Evolutionary conservation across 2,329 filamentous ascomycete genomes (phyloP).

Genomic region (Cercospora canescens): DNA sequence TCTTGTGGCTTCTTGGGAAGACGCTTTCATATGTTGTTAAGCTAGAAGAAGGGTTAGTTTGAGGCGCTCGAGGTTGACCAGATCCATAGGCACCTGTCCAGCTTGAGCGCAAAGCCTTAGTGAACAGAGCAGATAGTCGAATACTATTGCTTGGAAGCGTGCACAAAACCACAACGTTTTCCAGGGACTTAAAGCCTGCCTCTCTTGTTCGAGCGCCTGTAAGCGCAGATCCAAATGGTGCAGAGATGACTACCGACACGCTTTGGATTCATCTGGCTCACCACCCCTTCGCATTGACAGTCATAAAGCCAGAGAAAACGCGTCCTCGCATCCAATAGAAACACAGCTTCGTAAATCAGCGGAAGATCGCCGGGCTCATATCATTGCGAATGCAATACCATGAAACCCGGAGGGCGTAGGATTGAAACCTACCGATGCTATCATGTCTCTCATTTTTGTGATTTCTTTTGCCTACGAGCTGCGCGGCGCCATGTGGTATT

Average conservation of each 20-base stretch:
- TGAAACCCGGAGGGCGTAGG: slow-evolving; percentile 19
- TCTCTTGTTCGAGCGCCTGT: too few relatives aligned
- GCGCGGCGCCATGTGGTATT: neutral
- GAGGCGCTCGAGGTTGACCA: too few relatives aligned
- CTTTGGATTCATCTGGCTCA: neutral
- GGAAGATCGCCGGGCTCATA: slow-evolving; percentile 21
- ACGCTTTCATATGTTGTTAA: too few relatives aligned
- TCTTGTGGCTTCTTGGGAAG: neutral
- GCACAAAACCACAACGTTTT: too few relatives aligned
- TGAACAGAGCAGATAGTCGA: too few relatives aligned
- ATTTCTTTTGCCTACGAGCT: neutral
- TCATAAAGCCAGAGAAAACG: neutral
- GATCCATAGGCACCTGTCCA: too few relatives aligned
- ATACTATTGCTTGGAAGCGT: too few relatives aligned
- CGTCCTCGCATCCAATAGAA: neutral
- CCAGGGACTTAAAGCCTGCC: too few relatives aligned
- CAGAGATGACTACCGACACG: too few relatives aligned
- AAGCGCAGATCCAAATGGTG: too few relatives aligned
- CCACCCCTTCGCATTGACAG: neutral
- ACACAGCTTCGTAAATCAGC: slow-evolving; percentile 14
- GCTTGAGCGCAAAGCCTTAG: too few relatives aligned
- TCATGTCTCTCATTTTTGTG: slow-evolving; percentile 2
- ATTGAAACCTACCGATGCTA: slow-evolving; percentile 22
- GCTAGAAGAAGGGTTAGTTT: too few relatives aligned
- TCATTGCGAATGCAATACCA: neutral